Conservation (phyloP, 2,329 filamentous ascomycete genomes). For the Beauveria sp. region DNA sequence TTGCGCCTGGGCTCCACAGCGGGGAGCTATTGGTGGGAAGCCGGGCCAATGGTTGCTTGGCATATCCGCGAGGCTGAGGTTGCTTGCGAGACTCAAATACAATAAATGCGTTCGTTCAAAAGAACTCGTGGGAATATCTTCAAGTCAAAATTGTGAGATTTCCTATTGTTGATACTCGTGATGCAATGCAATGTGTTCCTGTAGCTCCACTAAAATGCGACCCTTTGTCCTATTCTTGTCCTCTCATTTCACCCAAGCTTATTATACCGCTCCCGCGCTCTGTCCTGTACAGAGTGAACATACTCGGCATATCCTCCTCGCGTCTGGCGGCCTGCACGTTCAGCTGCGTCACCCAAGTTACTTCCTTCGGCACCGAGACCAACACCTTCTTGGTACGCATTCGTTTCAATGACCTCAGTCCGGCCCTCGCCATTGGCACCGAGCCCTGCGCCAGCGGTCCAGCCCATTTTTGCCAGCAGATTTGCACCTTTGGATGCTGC, state of each 20-base stretch:
- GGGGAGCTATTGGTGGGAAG: background rate
- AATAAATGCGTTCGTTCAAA: too few species aligned
- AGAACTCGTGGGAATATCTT: background rate
- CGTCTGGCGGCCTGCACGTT: conserved; percentile 55
- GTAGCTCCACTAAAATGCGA: background rate
- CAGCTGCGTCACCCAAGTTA: conserved; percentile 60
- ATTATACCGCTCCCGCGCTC: conserved; percentile 59
- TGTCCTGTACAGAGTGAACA: conserved; percentile 56
- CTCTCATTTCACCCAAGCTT: conserved; percentile 30
- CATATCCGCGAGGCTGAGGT: background rate
- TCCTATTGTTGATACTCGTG: too few species aligned
- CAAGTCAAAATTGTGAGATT: background rate
- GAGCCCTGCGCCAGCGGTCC: conserved; percentile 57
- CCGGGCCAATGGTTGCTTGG: background rate
- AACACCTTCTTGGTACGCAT: conserved; percentile 60
- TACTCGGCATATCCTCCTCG: conserved; percentile 54
- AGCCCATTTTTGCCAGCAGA: conserved; percentile 66
- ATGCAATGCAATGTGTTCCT: background rate
- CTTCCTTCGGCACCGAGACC: conserved; percentile 62
- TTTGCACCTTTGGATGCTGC: conserved; percentile 55
- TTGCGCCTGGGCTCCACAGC: background rate
- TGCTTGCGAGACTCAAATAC: background rate
- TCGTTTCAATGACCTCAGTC: conserved; percentile 56
- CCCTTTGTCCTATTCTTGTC: background rate
- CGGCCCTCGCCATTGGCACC: conserved; percentile 56